phyloP scores from a whole-genome alignment of 805 yeast genomes.

The Jamesozyma gamospora region DNA sequence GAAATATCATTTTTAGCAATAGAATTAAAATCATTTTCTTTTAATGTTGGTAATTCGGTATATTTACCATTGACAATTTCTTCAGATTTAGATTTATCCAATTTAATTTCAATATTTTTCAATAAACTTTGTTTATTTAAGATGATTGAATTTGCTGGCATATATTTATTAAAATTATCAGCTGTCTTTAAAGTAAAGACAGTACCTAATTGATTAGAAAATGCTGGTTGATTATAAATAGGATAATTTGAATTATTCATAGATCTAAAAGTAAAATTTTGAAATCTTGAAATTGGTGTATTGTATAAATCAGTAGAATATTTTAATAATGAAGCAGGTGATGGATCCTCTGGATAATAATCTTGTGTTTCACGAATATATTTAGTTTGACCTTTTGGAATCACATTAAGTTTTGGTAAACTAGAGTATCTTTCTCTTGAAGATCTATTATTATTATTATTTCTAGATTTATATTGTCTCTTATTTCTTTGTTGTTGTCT shows the following conservation, averaged over 20 bases:
- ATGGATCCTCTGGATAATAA: constrained; percentile 19
- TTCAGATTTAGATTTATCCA: constrained; percentile 9
- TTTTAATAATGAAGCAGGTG: constrained; percentile 19
- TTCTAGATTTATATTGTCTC: background rate
- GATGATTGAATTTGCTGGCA: constrained; percentile 41
- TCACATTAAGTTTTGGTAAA: background rate
- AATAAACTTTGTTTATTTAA: constrained; percentile 19
- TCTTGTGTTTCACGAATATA: constrained; percentile 2
- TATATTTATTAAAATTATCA: constrained; percentile 47
- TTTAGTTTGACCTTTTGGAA: background rate
- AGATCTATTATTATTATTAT: background rate
- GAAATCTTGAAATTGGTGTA: constrained; percentile 12
- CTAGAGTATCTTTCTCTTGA: background rate
- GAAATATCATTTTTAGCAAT: constrained; percentile 14
- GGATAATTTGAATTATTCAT: constrained; percentile 21
- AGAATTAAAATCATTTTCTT: constrained; percentile 8
- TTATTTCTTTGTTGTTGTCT: background rate
- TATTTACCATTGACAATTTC: constrained; percentile 18
- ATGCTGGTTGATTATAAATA: constrained; percentile 11
- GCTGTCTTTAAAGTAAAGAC: constrained; percentile 41
- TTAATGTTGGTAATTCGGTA: constrained; percentile 6
- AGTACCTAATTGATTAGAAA: constrained; percentile 7
- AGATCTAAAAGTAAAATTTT: constrained; percentile 13
- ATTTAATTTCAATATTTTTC: constrained; percentile 12
- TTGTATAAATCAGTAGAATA: constrained; percentile 16